A percentile compares a stretch with the other conserved stretches of the same genome.
Evolutionary conservation across 2,329 filamentous ascomycete species (phyloP).

Genomic region (Cladobotryum mycophilum): DNA sequence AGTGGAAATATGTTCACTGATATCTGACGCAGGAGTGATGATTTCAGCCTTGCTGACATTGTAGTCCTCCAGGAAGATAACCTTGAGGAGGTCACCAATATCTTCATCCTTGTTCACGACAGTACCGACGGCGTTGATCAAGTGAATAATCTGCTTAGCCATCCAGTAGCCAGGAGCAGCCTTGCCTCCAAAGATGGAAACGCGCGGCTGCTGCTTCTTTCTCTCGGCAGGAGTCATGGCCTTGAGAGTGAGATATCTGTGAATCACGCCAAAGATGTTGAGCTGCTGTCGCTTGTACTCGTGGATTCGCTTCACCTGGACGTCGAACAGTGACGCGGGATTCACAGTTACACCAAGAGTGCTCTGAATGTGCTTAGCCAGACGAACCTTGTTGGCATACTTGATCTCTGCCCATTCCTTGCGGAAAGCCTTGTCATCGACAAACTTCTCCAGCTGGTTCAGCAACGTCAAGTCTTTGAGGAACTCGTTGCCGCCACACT

Average conservation of each 20-base stretch:
- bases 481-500: conserved; percentile 76
- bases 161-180: conserved; percentile 99
- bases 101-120: conserved; percentile 92
- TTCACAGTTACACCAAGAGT: conserved; percentile 77
- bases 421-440: conserved; percentile 83
- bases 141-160: conserved; percentile 97
- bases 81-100: conserved; percentile 90
- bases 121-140: conserved; percentile 84
- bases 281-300: conserved; percentile 99
- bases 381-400: conserved; percentile 85
- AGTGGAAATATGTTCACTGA: conserved; percentile 98
- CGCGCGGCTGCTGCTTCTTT: conserved; percentile 80
- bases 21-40: conserved; percentile 87
- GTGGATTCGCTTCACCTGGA: conserved; percentile 98
- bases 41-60: conserved; percentile 99
- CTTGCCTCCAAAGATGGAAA: conserved; percentile 96
- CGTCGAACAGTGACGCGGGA: conserved; percentile 83
- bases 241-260: conserved; percentile 88
- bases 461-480: conserved; percentile 84
- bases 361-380: conserved; percentile 86
- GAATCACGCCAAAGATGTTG: conserved; percentile 97
- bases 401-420: conserved; percentile 97
- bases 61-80: conserved; percentile 96
- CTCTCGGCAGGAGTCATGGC: conserved; percentile 73
- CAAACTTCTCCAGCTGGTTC: conserved; percentile 76